Evolutionary conservation across 441 rosid species (phyloP), one percentile per base, ranked within the genome.

Genomic region (Gossypium gossypioides): DNA sequence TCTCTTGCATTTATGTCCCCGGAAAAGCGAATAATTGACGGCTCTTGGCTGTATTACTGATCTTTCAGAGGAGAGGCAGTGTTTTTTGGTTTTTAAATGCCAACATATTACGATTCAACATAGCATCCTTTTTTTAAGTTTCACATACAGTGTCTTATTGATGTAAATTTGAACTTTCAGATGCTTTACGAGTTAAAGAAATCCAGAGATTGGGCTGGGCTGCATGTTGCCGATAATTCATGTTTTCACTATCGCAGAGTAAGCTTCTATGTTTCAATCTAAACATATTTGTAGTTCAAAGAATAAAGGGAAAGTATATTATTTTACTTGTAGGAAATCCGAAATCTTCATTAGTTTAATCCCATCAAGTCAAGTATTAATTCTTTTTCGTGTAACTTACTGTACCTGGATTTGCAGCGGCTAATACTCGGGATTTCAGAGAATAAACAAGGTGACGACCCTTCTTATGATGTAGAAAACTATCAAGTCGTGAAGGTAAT

Each of bases 171-270:
- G 51, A 81, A 72, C 52, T 57, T 68, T 71, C 84, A 95, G 97
- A 95, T 89, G 81, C 80, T 85, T 16, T 66, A 77, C 51, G 94
- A 95, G 77, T 80, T 92, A 84, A 77, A 82, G 77, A 86, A 79
- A 75, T 86, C 93, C 52, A 85, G 81, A 84, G 82, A 70, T 32
- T 92, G 99, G 99, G 91, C 94, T 52, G 85, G 81, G 58, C 82
- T 89, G 59, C 94, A 91, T 75, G 85, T 89, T 67, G 94, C 97
- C 21, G 97, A 95, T 78, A 88, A 83, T 81, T 95, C 97, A 69
- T 92, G 93, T 83, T 95, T 92, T 81, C 97, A 95, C 80, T 95
- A 90, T 76, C 92, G 88, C 75, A 78, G 82, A 66, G 99, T 95
- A 80, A 86, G 93, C 71, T 50, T 55, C 72, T 60, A 24, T 68